These are phyloP conservation scores for Trichoderma afroharzianum DNA, from an alignment of 2,329 filamentous ascomycete species.

Conservation along the genomic window DNA sequence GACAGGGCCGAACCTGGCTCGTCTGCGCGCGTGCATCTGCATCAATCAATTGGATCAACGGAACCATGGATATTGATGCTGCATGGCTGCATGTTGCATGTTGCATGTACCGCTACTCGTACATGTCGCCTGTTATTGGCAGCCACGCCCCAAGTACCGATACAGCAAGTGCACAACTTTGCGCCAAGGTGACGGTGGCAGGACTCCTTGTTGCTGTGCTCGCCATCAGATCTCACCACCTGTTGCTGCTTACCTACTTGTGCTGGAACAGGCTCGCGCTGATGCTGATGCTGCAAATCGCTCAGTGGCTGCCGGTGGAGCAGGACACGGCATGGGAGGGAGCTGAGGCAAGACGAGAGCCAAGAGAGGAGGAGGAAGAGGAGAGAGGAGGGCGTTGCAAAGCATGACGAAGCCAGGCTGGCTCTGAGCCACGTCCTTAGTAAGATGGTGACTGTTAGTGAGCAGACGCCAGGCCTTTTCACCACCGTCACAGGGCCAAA, in stretches of 20 bases:
- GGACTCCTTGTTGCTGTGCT: neutral
- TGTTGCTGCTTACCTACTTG: neutral
- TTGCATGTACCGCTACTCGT: neutral
- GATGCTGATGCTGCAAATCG: conserved; percentile 11
- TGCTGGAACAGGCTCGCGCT: neutral
- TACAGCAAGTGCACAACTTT: neutral
- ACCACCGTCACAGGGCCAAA: neutral
- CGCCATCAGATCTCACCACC: neutral
- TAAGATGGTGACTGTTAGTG: neutral
- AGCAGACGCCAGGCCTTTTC: neutral
- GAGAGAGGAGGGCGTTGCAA: neutral
- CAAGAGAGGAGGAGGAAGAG: neutral
- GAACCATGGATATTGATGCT: neutral
- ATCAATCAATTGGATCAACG: neutral
- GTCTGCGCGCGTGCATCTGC: neutral
- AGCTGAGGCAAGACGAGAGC: neutral
- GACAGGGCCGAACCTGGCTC: neutral
- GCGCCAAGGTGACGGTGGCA: neutral
- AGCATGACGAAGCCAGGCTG: neutral
- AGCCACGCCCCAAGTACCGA: neutral
- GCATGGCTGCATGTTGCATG: neutral
- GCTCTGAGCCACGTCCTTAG: neutral
- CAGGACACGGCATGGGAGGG: neutral
- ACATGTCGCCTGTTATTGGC: neutral
- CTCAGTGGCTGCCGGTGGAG: conserved; percentile 6